A percentile compares a stretch with the other conserved stretches of the same genome.
Conservation (phyloP, 805 yeast species). For the Metschnikowia arizonensis region DNA sequence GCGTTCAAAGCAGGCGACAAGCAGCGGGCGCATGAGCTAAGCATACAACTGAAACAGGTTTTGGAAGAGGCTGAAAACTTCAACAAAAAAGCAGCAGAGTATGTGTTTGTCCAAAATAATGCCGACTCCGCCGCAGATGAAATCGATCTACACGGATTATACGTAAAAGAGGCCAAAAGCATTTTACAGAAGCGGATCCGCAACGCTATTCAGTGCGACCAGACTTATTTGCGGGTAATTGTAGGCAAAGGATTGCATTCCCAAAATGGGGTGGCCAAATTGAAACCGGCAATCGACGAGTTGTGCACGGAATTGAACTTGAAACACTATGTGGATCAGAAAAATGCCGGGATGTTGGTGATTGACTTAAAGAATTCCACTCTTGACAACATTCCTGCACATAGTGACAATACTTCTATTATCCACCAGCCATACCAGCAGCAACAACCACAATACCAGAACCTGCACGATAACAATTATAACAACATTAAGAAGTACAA, state of each 20-base stretch:
- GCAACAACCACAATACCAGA: conserved; percentile 21
- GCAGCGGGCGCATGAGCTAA: conserved; percentile 64
- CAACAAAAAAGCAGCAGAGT: conserved; percentile 83
- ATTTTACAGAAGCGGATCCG: conserved; percentile 68
- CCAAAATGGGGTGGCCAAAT: conserved; percentile 72
- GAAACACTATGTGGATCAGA: conserved; percentile 55
- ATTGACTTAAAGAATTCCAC: conserved; percentile 48
- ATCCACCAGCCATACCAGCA: conserved; percentile 23
- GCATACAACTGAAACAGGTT: conserved; percentile 63
- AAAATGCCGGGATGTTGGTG: conserved; percentile 77
- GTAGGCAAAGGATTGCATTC: conserved; percentile 94
- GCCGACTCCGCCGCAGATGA: conserved; percentile 82
- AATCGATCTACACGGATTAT: conserved; percentile 90
- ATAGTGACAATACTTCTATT: conserved; percentile 24
- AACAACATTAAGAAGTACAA: conserved; percentile 25
- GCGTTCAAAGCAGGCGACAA: conserved; percentile 78
- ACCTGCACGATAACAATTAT: conserved; percentile 17
- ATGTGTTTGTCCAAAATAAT: conserved; percentile 83
- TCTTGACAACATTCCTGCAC: conserved; percentile 28
- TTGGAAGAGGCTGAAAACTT: conserved; percentile 58
- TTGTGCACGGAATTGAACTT: conserved; percentile 66
- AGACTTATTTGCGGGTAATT: conserved; percentile 67
- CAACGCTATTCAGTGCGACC: conserved; percentile 57
- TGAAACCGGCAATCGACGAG: conserved; percentile 84
- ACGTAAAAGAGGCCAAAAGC: conserved; percentile 81